phyloP scores from a whole-genome alignment of 1,284 basidiomycete genomes.

The Puccinia brachypodii region DNA sequence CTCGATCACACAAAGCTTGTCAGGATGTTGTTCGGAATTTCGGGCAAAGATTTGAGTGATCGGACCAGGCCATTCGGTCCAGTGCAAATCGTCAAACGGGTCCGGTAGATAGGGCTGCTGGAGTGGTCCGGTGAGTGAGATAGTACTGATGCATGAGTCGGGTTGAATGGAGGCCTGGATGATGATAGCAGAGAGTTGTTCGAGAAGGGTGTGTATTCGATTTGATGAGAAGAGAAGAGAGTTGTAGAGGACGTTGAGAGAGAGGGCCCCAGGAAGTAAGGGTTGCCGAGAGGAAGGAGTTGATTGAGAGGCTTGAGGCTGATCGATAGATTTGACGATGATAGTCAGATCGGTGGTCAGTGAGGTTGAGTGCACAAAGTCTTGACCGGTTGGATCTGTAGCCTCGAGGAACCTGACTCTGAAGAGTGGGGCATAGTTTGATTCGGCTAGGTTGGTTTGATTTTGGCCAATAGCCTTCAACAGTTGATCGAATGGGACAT shows the following conservation, averaged over 20 bases:
- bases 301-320: conserved; percentile 33
- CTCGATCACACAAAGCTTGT: conserved; percentile 79
- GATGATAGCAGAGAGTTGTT: conserved; percentile 80
- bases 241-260: conserved; percentile 86
- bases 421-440: conserved; percentile 65
- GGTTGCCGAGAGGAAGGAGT: conserved; percentile 60
- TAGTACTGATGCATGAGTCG: conserved; percentile 66
- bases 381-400: conserved; percentile 68
- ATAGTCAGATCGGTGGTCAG: conserved; percentile 89
- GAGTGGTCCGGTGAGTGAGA: conserved; percentile 73
- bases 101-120: conserved; percentile 76
- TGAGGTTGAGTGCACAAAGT: conserved; percentile 73
- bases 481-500: conserved; percentile 77
- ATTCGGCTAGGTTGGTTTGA: conserved; percentile 48
- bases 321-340: conserved; percentile 58
- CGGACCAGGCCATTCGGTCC: conserved; percentile 95
- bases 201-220: conserved; percentile 75
- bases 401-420: conserved; percentile 95
- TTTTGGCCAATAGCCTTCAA: conserved; percentile 59
- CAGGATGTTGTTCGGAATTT: conserved; percentile 75
- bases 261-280: conserved; percentile 65
- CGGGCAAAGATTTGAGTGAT: conserved; percentile 88
- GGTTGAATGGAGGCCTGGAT: conserved; percentile 67
- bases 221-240: conserved; percentile 83
- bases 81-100: conserved; percentile 84